A percentile compares a stretch with the other conserved stretches of the same genome.
Evolutionary conservation across 1,284 basidiomycete genomes (phyloP).

Genomic region (Heterobasidion occidentale): DNA sequence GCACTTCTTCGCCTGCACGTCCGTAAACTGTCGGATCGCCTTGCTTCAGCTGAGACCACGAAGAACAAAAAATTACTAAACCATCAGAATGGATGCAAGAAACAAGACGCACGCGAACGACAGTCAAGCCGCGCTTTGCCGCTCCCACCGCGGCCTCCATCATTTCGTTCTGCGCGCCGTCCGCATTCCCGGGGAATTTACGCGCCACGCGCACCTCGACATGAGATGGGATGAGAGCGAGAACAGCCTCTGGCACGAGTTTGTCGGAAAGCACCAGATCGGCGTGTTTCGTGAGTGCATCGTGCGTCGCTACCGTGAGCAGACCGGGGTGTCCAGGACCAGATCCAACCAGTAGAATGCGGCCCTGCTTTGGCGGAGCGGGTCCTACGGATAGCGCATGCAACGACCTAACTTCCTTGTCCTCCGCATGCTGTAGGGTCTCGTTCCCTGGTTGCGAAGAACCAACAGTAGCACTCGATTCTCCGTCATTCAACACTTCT

Average conservation of each 20-base stretch:
- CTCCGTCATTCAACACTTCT: constrained; percentile 43
- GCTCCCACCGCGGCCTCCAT: constrained; percentile 87
- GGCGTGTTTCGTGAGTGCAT: constrained; percentile 71
- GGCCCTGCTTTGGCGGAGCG: constrained; percentile 38
- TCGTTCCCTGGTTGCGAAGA: not conserved
- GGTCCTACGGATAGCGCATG: constrained; percentile 21
- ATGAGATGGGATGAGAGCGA: constrained; percentile 76
- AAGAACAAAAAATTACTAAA: constrained; percentile 4
- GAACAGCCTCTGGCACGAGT: constrained; percentile 87
- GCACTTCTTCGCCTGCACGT: constrained; percentile 88
- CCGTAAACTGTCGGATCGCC: constrained; percentile 96
- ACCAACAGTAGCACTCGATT: constrained; percentile 5
- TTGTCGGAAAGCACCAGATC: constrained; percentile 93
- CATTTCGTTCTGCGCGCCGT: constrained; percentile 89
- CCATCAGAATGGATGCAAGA: not conserved
- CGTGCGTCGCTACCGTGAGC: constrained; percentile 82
- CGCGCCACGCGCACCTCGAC: constrained; percentile 79
- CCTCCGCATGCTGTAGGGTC: not conserved
- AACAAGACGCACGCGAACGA: constrained; percentile 64
- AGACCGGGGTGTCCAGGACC: constrained; percentile 93
- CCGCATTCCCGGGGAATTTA: constrained; percentile 97
- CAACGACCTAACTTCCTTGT: constrained; percentile 14
- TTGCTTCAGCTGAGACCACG: constrained; percentile 73
- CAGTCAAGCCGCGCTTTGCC: constrained; percentile 72
- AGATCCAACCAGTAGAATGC: constrained; percentile 86